Base-by-base conservation (phyloP, 2,329 filamentous ascomycete species). In the Aspergillus arachidicola region DNA sequence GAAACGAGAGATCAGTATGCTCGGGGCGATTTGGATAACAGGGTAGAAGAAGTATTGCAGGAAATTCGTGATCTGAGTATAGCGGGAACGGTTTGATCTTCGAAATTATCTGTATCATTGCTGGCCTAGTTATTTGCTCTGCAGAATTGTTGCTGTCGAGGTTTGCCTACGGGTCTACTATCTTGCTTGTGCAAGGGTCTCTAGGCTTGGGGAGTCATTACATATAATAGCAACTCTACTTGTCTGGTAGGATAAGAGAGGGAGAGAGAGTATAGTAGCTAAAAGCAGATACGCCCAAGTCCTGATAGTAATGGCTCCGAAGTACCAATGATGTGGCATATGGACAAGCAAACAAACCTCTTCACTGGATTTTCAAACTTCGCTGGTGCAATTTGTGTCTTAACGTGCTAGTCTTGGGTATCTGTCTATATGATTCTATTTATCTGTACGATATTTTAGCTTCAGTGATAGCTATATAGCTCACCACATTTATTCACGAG, bases 11-110 rank as follows among this genome's bases (percentile, higher is more conserved):
- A 99, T 69, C 91, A 97, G 80, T 99, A 99, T 79, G 95, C 95
- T 1, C 89, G 93, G 72, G 95, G 95, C 30, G 92, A 97, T 69
- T 82, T 99, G 71, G 95, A 99, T 77, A 91, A 89, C 64, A 84
- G 93, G 68, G 95, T 99, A 34, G 95, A 99, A 80, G 91, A 98
- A 80, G 95, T 98, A 48, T 77, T 99, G 80, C 94, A 97, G 75
- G 94, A 99, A 83, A 99, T 99, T 78, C 85, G 95, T 69, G 95
- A 98, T 80, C 80, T 99, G 80, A 98, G 94, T 80, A 99, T 99
- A 83, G 88, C 88, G 38, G 88, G 88, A 23, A 90, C 88, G n/a
- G 87, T 90, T 61, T 87, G 74, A 51, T 51, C 9, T 51, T 34
- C 3, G 26, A n/a, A 41, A 32, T 34, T 16, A 11, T 32, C 34